These are phyloP conservation scores for Chrysochromulina tobinii DNA, from an alignment of 78 protist genomes.

Conservation along the genomic window DNA sequence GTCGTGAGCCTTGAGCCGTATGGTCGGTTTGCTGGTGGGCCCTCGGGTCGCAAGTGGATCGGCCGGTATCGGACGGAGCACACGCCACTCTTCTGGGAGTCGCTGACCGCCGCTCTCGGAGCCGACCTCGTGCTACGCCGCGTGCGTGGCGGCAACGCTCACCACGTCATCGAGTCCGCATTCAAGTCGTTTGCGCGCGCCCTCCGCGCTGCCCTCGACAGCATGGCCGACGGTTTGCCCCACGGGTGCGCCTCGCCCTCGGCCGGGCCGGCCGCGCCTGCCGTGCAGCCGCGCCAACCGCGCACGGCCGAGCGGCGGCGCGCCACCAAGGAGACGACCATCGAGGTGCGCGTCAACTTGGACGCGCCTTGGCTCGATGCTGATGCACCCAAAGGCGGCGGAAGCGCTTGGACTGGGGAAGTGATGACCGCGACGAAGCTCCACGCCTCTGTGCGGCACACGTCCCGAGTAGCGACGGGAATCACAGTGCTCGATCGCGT, in stretches of 20 bases:
- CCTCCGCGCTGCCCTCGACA: neutral
- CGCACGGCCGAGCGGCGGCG: neutral
- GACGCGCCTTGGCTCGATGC: neutral
- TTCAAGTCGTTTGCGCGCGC: slow-evolving; percentile 36
- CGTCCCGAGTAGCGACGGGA: neutral
- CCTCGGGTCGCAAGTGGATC: neutral
- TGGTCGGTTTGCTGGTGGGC: neutral
- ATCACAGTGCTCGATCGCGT: neutral
- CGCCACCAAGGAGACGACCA: neutral
- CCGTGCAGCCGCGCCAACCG: no score
- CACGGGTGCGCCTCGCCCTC: no score
- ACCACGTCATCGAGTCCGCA: neutral
- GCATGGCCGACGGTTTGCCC: no score
- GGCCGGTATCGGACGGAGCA: neutral
- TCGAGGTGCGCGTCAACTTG: neutral
- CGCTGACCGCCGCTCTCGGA: neutral
- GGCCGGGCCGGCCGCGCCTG: neutral
- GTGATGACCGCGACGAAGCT: neutral
- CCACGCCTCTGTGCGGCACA: neutral
- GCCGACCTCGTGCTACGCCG: neutral
- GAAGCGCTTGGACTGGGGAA: neutral
- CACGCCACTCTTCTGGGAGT: neutral
- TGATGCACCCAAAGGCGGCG: neutral
- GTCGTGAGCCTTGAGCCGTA: neutral
- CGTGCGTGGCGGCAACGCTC: slow-evolving; percentile 8